Base-by-base conservation (phyloP, 1,139 yeast genomes). In the Pichia sp. region DNA sequence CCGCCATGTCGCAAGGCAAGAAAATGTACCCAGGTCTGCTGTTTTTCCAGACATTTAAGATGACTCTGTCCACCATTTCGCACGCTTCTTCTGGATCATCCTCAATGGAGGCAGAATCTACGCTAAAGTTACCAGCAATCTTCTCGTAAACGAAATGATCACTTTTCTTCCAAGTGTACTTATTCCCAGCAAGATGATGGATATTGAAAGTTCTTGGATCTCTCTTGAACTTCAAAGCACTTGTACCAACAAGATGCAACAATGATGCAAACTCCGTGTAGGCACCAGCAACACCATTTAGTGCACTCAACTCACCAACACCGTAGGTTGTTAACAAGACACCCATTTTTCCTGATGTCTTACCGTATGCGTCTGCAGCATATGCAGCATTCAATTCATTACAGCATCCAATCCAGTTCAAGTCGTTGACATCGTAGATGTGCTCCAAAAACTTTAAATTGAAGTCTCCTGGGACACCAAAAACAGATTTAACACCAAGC, bases 251-350 rank as follows among this genome's bases (percentile, higher is more conserved):
- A 61, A 89, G 82, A 70, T 87, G 96, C 54, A 89, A 74, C 28
- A 88, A 75, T 10, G 95, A 95, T 36, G 81, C 82, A 64, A 78
- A 83, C 68, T 88, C 96, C 45, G 93, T 85, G 69, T 78, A 85
- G 7, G 95, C 82, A 57, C 96, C 95, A 46, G 91, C 80, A 56
- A 87, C 75, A 49, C 95, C 96, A 70, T 88, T 89, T 58, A 88
- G 69, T 13, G 96, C 96, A 51, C 88, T 82, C 55, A 88, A 76
- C 70, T 88, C 96, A 54, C 96, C 96, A 47, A 89, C 96, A 52
- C 96, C 96, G 68, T 75, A 86, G 18, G 88, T 82, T 41, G 88
- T 80, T 51, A 78, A 69, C 52, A 78, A 62, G 1, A 73, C 79
- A 18, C 75, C 66, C 59, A 78, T 70, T 59, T 72, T 70, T 34